phyloP scores from a whole-genome alignment of 2,329 filamentous ascomycete genomes.

The Xylariales sp. region DNA sequence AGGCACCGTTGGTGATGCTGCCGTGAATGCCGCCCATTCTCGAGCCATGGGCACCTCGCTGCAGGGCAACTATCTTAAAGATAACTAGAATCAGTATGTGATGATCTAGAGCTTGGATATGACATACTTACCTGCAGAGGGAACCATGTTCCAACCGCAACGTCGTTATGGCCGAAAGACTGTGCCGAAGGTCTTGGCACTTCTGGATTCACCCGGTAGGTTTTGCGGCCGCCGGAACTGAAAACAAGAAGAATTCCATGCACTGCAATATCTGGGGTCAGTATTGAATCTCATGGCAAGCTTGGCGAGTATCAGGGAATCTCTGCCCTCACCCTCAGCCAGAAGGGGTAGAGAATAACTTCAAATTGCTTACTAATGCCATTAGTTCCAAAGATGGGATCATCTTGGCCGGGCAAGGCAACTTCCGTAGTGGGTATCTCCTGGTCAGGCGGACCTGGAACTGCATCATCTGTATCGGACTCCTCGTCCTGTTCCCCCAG shows the following conservation, averaged over 20 bases:
- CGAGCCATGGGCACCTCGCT: constrained; percentile 22
- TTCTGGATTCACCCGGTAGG: constrained; percentile 15
- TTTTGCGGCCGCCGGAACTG: constrained; percentile 7
- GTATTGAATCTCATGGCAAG: no score
- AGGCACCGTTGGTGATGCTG: constrained; percentile 15
- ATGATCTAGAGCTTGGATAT: no score
- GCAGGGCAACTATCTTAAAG: constrained; percentile 17
- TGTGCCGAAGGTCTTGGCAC: constrained; percentile 15
- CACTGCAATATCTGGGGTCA: no score
- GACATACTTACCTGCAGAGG: constrained; percentile 8
- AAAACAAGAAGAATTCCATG: constrained; percentile 16
- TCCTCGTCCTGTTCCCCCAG: background rate
- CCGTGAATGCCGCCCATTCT: constrained; percentile 21
- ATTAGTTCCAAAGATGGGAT: constrained; percentile 18
- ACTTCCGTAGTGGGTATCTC: constrained; percentile 8
- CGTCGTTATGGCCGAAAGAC: constrained; percentile 21
- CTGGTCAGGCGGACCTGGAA: background rate
- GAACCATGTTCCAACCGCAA: constrained; percentile 22
- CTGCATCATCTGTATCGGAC: background rate
- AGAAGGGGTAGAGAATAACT: no score
- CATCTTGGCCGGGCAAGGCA: constrained; percentile 10
- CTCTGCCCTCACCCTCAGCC: no score
- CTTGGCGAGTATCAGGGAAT: no score
- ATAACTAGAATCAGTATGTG: background rate
- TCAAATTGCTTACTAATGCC: no score